Conservation (phyloP, 148 eudicot species). For the Vaccinium vitisidaea region DNA sequence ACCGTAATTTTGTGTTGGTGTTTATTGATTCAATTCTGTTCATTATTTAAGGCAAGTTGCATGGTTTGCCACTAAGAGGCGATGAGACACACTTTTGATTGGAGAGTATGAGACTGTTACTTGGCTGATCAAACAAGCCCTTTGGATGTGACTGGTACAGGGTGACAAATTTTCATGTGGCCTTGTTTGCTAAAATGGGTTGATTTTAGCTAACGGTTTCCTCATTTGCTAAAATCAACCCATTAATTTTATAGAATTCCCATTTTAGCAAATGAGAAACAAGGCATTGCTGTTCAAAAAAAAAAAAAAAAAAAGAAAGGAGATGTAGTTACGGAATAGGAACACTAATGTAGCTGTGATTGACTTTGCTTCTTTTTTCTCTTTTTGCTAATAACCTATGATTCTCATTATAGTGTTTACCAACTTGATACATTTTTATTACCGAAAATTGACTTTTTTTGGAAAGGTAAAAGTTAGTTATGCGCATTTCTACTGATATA, state of each 20-base stretch:
- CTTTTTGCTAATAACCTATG: background rate
- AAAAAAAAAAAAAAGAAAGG: background rate
- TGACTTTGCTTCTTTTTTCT: background rate
- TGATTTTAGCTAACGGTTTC: too few species aligned
- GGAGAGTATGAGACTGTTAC: background rate
- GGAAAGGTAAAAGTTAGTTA: background rate
- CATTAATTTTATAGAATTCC: too few species aligned
- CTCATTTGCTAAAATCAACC: too few species aligned
- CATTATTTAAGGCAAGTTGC: background rate
- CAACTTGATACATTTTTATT: background rate
- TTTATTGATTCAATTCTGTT: background rate
- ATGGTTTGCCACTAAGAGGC: background rate
- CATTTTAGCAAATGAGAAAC: too few species aligned
- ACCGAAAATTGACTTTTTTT: background rate
- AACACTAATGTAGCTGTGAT: background rate
- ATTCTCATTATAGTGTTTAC: background rate
- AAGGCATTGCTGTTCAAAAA: too few species aligned
- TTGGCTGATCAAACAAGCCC: background rate
- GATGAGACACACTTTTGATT: background rate
- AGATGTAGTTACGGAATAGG: background rate
- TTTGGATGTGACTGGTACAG: background rate
- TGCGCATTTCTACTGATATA: background rate
- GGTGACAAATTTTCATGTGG: background rate
- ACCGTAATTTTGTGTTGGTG: background rate
- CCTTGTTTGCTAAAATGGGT: too few species aligned